These are phyloP conservation scores for Mycena albidolilacea DNA, from an alignment of 768 basidiomycete genomes.

Conservation along the genomic window DNA sequence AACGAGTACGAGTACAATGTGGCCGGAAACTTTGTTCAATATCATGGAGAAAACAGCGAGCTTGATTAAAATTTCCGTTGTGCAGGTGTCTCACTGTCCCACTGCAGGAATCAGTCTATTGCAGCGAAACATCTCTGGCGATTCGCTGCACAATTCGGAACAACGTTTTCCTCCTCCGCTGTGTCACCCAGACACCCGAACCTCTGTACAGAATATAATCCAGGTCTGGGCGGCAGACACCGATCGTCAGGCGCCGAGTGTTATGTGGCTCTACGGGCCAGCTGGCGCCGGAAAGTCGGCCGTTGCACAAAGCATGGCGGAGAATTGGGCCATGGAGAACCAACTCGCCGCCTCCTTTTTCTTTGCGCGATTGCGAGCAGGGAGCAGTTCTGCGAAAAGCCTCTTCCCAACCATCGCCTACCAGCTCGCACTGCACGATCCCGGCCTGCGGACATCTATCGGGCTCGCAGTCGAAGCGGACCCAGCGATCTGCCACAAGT, in stretches of 20 bases:
- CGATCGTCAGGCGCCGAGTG: background rate
- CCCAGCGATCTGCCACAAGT: background rate
- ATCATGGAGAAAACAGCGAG: background rate
- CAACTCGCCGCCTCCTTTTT: constrained; percentile 4
- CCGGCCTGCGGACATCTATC: background rate
- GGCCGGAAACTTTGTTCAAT: background rate
- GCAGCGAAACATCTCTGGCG: background rate
- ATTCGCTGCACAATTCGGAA: constrained; percentile 9
- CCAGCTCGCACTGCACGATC: constrained; percentile 2
- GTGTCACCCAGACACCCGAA: background rate
- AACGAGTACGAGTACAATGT: background rate
- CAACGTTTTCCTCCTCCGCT: constrained; percentile 1
- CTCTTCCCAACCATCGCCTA: constrained; percentile 8
- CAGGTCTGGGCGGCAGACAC: background rate
- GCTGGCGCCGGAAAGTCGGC: constrained; percentile 17
- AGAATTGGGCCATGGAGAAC: background rate
- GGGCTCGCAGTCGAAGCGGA: background rate
- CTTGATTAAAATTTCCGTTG: background rate
- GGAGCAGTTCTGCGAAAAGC: background rate
- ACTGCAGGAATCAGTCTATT: background rate
- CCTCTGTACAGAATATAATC: background rate
- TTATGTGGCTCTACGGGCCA: constrained; percentile 16
- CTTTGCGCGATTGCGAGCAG: background rate
- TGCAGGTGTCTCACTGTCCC: too few relatives aligned
- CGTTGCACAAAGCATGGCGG: constrained; percentile 16